Base-by-base conservation (phyloP, 495 filamentous ascomycete genomes). In the Aspergillus hancockii region DNA sequence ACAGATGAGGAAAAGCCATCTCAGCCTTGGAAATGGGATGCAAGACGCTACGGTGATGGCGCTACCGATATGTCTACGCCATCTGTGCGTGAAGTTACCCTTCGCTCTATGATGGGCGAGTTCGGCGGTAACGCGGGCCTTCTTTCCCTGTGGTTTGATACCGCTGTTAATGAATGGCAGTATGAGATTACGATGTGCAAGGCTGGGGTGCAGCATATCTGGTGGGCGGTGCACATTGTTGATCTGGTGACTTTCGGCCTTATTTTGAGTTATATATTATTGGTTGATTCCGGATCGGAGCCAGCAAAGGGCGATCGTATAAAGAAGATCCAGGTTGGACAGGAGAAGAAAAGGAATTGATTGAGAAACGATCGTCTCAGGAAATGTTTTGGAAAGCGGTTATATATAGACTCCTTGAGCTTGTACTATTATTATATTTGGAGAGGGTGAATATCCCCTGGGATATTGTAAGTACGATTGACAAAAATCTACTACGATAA, bases 71-170 rank as follows among this genome's bases (percentile, higher is more conserved):
- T 30, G 41, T 16, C 21, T 50, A 47, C 55, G 0, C 75, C 77
- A 0, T 77, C 75, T 0, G 78, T 97, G n/a, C 77, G 92, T 3
- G 94, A 98, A 73, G 84, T 97, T 53, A 98, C 94, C 0, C 88
- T 98, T 6, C 83, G 91, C n/a, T 96, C 91, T 63, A 97, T 98
- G 94, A 98, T 98, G 94, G 94, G 93, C 23, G 89, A 89, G 25
- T 98, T 86, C 66, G 87, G 85, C 19, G 94, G 94, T 5, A 92
- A 96, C 70, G 93, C 91, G 0, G 95, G 91, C 0, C 75, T 98
- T 30, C 69, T 98, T 43, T 92, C 87, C 41, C 78, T 88, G 2
- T 98, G 95, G 95, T 98, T 92, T 67, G 90, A 98, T 71, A 50
- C 80, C 40, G 75, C 66, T 9, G 61, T 52, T 47, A 62, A 55